Percentiles rank a stretch among this genome's conserved stretches.
Conservation (phyloP, 352 stramenopile species). For the Peronospora destructor region DNA sequence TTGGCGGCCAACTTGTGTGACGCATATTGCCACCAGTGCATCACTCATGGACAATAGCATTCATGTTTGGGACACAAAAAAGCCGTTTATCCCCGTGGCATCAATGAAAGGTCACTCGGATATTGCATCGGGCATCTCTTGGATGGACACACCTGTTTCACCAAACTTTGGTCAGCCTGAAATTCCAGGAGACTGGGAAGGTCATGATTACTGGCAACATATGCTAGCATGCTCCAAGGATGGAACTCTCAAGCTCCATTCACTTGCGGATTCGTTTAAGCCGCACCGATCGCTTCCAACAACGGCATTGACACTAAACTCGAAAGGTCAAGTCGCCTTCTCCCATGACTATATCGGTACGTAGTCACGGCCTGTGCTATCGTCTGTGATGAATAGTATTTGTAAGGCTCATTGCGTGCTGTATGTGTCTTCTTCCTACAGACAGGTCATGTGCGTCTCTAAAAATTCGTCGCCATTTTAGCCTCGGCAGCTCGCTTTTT, state of each 20-base stretch:
- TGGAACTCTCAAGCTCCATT: constrained; percentile 80
- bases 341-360: constrained; percentile 80
- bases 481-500: constrained; percentile 56
- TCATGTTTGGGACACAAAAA: constrained; percentile 81
- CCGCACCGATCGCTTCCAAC: constrained; percentile 71
- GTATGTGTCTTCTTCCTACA: constrained; percentile 19
- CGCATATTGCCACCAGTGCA: constrained; percentile 81
- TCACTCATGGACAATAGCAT: constrained; percentile 85
- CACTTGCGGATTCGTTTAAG: constrained; percentile 77
- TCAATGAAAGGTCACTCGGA: constrained; percentile 83
- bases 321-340: constrained; percentile 70
- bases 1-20: constrained; percentile 68
- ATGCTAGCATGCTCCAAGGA: constrained; percentile 87
- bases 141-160: constrained; percentile 72
- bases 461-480: constrained; percentile 72
- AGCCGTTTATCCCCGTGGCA: constrained; percentile 75
- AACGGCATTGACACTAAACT: constrained; percentile 70
- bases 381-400: background rate
- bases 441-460: constrained; percentile 78
- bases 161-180: constrained; percentile 29
- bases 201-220: constrained; percentile 80
- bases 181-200: constrained; percentile 53
- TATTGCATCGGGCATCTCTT: constrained; percentile 77
- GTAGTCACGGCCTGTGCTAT: background rate
- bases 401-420: background rate